Evolutionary conservation across 805 yeast genomes (phyloP), one percentile per base, ranked within the genome.

Genomic region (Cyberlindnera nakhonratchasimensis): DNA sequence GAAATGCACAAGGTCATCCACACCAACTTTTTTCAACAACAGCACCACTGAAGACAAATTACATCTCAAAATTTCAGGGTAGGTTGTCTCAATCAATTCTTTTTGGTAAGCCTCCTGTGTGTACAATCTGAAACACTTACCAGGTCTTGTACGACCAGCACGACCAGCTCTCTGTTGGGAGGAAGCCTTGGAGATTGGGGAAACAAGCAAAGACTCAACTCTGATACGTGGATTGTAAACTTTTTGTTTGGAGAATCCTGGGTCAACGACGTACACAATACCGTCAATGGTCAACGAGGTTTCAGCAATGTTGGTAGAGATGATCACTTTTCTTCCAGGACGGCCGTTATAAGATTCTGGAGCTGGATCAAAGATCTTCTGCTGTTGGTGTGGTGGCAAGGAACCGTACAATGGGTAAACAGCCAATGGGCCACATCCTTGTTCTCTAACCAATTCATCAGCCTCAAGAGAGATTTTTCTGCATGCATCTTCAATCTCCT

Each of bases 141-240:
- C 99, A 13, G 98, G 96, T 58, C 96, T 79, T 6, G 97, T 91
- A 79, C 99, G 91, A 70, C 99, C 99, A 42, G 99, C 99, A 77
- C 99, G 86, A 77, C 99, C 99, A 26, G 98, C 98, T 66, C 99
- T 80, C 67, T 91, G 99, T 67, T 91, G 96, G 1, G 99, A 96
- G 36, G 95, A 82, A 0, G 99, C 99, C 67, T 89, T 90, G 10
- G 98, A 90, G 48, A 93, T 90, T 28, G 98, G 98, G 8, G 96
- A 86, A 5, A 93, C 98, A 40, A 91, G 72, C 53, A 91, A 71
- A 1, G 97, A 88, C 65, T 91, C 97, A 23, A 91, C 97, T 64
- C 99, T 77, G 45, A 91, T 86, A 64, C 97, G 77, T 38, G 99
- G 98, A 62, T 91, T 93, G 67, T 89, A 91, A 44, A 90, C 96